Evolutionary conservation across 306 rosid species (phyloP).

Genomic region (Rosa lucieae): DNA sequence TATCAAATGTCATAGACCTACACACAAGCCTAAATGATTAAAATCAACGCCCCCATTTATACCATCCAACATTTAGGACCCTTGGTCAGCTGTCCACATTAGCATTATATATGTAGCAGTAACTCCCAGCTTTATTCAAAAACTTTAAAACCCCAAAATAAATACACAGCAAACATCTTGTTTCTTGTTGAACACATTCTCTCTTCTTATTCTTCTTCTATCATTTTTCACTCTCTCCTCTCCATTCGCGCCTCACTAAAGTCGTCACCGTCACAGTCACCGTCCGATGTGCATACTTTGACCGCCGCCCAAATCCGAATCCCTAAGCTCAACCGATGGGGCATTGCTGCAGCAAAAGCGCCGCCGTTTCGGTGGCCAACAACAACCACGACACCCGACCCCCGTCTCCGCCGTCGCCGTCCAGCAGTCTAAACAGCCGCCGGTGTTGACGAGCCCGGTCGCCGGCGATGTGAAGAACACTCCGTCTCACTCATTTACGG

Average conservation of each 20-base stretch:
- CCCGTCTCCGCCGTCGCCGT: constrained; percentile 8
- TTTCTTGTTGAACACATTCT: background rate
- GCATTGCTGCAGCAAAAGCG: constrained; percentile 73
- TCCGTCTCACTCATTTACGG: constrained; percentile 60
- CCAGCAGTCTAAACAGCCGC: constrained; percentile 31
- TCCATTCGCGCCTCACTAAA: constrained; percentile 21
- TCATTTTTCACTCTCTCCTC: background rate
- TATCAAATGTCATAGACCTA: background rate
- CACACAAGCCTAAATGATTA: background rate
- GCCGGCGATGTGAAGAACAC: constrained; percentile 47
- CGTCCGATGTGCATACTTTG: constrained; percentile 41
- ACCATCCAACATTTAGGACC: constrained; percentile 38
- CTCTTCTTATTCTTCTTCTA: background rate
- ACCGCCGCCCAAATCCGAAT: constrained; percentile 25
- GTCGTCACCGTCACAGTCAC: constrained; percentile 19
- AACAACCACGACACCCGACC: constrained; percentile 23
- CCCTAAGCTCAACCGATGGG: constrained; percentile 51
- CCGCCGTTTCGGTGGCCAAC: constrained; percentile 47
- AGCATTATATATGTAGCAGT: background rate
- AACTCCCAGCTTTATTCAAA: constrained; percentile 18
- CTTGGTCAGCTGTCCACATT: constrained; percentile 32
- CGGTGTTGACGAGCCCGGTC: constrained; percentile 21
- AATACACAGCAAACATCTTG: background rate
- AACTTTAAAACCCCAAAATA: constrained; percentile 27
- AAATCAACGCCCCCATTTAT: constrained; percentile 35